Evolutionary conservation across 768 basidiomycete species (phyloP), one percentile per base, ranked within the genome.

Genomic region (Leccinum obscurum): DNA sequence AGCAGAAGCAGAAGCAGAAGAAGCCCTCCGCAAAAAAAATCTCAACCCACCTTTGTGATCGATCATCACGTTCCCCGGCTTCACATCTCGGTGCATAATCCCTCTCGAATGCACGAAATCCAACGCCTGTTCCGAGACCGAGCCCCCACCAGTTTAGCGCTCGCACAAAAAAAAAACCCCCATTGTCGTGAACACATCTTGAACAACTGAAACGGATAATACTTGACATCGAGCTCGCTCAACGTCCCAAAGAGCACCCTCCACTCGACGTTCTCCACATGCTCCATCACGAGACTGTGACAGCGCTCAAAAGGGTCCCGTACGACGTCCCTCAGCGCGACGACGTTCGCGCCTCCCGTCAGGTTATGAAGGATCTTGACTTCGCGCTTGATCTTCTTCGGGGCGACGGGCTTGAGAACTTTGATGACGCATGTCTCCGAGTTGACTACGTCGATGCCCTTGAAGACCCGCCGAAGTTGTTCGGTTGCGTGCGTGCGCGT

Each of bases 21-120:
- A 9, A 30, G 24, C 24, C 24, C 24, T 26, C 24, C 24, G 24
- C 26, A 26, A 11, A 15, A n/a, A 3, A 17, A 17, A 7, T 11
- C 9, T 10, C 30, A 32, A 64, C 81, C 67, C 60, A 88, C 83
- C 80, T 82, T 79, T 51, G 68, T 85, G 82, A 73, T 90, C 86
- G 57, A 89, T 86, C 87, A 90, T 88, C 55, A 89, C 84, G 67
- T 90, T 90, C 63, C 85, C 83, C 0, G 85, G 85, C 68, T 85
- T 86, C 60, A 86, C 83, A 62, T 85, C 84, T 44, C 87, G 78
- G 68, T 89, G 87, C 84, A 89, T 88, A 62, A 89, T 84, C 34
- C 88, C 88, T 61, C 84, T 81, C 8, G 86, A 85, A 66, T 90
- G 88, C 58, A 84, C 85, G 69, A 85, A 88, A 67, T 88, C 87